phyloP scores from a whole-genome alignment of 139 green algal species.

The Chloropicon primus region DNA sequence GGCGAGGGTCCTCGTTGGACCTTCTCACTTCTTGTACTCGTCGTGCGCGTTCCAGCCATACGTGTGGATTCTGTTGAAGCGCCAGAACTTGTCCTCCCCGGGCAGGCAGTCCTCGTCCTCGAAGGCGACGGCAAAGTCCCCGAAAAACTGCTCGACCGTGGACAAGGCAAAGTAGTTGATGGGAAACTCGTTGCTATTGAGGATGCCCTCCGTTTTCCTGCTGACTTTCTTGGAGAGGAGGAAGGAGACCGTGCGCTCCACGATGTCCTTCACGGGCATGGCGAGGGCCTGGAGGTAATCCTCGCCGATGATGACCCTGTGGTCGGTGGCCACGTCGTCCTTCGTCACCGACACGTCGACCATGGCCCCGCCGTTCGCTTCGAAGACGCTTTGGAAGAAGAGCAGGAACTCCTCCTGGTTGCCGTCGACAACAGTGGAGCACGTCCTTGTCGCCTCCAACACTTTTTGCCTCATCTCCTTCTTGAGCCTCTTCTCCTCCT shows the following conservation, averaged over 20 bases:
- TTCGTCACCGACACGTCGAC: neutral
- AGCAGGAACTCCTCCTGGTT: neutral
- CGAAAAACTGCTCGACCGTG: slow-evolving; percentile 66
- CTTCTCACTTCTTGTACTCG: neutral
- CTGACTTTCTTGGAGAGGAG: neutral
- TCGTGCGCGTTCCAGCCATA: slow-evolving; percentile 29
- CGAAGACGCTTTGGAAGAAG: neutral
- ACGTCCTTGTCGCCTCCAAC: neutral
- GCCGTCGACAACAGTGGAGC: neutral
- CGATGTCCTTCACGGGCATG: neutral
- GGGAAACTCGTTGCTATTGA: slow-evolving; percentile 54
- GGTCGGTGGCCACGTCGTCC: neutral
- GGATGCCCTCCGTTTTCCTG: slow-evolving; percentile 26
- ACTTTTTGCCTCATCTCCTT: neutral
- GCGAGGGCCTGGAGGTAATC: neutral
- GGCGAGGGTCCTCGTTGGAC: too few relatives aligned
- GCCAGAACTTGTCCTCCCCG: slow-evolving; percentile 36
- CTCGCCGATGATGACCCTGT: neutral
- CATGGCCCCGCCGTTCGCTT: neutral
- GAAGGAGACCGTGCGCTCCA: neutral
- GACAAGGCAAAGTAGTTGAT: slow-evolving; percentile 82
- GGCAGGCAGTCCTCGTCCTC: neutral
- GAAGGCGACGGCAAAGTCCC: slow-evolving; percentile 27
- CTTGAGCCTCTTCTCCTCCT: neutral
- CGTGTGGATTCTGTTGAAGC: slow-evolving; percentile 58